phyloP scores from a whole-genome alignment of 352 stramenopile genomes.

The Phytophthora sp. region DNA sequence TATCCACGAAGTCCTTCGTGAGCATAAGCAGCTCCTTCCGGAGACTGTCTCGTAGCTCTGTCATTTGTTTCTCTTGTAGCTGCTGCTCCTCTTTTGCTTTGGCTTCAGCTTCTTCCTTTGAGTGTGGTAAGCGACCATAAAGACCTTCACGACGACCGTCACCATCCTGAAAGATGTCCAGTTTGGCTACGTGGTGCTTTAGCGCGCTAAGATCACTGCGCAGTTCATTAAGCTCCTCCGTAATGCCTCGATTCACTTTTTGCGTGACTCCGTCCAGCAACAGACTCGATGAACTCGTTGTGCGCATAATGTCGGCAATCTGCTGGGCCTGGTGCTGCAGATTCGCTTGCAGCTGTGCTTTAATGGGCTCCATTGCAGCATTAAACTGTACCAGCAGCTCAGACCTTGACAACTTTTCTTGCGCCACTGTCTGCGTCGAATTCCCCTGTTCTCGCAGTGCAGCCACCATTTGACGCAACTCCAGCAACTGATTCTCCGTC shows the following conservation, averaged over 20 bases:
- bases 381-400: slow-evolving; percentile 87
- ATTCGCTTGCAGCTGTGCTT: slow-evolving; percentile 76
- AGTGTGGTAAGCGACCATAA: not conserved
- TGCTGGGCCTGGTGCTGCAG: slow-evolving; percentile 77
- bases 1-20: slow-evolving; percentile 30
- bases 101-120: slow-evolving; percentile 28
- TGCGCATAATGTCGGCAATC: slow-evolving; percentile 71
- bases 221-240: slow-evolving; percentile 58
- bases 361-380: slow-evolving; percentile 79
- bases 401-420: slow-evolving; percentile 78
- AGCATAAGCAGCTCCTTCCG: slow-evolving; percentile 26
- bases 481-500: slow-evolving; percentile 80
- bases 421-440: slow-evolving; percentile 57
- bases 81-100: slow-evolving; percentile 31
- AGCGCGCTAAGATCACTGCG: slow-evolving; percentile 61
- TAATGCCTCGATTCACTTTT: slow-evolving; percentile 66
- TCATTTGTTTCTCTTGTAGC: slow-evolving; percentile 27
- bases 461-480: slow-evolving; percentile 76
- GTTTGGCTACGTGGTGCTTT: slow-evolving; percentile 59
- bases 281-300: slow-evolving; percentile 59
- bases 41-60: slow-evolving; percentile 23
- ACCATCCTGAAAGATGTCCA: slow-evolving; percentile 39
- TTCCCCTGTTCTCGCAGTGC: slow-evolving; percentile 76
- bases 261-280: slow-evolving; percentile 66
- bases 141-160: slow-evolving; percentile 8